A percentile compares a stretch with the other conserved stretches of the same genome.
phyloP scores from a whole-genome alignment of 345 rosid species.

The Populus davidiana region DNA sequence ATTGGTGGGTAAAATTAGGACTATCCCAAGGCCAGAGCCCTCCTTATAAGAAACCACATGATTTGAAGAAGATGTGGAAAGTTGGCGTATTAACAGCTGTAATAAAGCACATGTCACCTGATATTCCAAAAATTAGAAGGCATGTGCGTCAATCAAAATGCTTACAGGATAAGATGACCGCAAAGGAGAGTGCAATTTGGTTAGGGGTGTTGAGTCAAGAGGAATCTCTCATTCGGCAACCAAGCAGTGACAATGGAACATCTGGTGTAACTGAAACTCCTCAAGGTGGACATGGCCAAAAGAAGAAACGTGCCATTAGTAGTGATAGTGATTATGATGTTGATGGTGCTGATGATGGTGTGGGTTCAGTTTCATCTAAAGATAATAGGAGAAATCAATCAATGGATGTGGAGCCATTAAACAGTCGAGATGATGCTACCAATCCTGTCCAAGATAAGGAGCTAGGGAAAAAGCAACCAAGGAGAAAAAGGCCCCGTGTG shows the following conservation, averaged over 20 bases:
- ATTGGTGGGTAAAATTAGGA: conserved; percentile 87
- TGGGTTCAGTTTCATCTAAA: conserved; percentile 84
- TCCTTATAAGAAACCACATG: conserved; percentile 93
- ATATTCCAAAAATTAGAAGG: conserved; percentile 87
- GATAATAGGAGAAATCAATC: conserved; percentile 49
- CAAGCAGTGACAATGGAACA: conserved; percentile 78
- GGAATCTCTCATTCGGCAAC: conserved; percentile 73
- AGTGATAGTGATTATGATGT: conserved; percentile 88
- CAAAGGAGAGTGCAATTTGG: conserved; percentile 99
- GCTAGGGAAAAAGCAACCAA: conserved; percentile 37
- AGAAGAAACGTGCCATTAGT: conserved; percentile 46
- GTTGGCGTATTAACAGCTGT: conserved; percentile 96
- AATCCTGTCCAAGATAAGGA: conserved; percentile 37
- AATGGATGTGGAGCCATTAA: conserved; percentile 37
- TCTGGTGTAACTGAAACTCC: conserved; percentile 75
- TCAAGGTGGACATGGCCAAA: conserved; percentile 38
- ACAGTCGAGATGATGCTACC: conserved; percentile 16
- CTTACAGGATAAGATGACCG: conserved; percentile 99
- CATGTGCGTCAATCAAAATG: conserved; percentile 94
- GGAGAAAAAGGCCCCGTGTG: conserved; percentile 42
- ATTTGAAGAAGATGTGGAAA: conserved; percentile 98
- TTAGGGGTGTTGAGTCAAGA: conserved; percentile 80
- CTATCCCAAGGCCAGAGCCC: conserved; percentile 62
- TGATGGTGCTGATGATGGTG: conserved; percentile 61
- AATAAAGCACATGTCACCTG: conserved; percentile 96